Base-by-base conservation (phyloP, 495 filamentous ascomycete species). In the Chaetomium tenue region DNA sequence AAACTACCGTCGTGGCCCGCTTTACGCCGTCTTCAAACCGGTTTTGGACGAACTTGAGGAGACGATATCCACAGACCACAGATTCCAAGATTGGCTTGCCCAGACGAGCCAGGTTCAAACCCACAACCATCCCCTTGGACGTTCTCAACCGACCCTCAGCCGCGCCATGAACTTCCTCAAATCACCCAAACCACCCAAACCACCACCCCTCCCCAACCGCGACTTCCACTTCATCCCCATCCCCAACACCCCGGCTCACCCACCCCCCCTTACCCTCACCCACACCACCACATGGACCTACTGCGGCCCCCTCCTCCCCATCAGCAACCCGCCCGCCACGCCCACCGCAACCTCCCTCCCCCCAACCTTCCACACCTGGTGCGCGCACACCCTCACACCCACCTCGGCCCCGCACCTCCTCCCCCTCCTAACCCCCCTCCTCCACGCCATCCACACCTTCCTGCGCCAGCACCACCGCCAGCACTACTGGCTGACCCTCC, bases 401-500 rank as follows among this genome's bases (percentile, higher is more conserved):
- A 3, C 26, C 26, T 30, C 26, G 18, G 15, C 59, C 28, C 12
- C 59, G 18, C 37, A 20, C 23, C 59, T 61, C 15, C 47, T 53
- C 30, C 47, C 59, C 0, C 48, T 20, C 48, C 61, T 76, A 16
- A 58, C 70, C 51, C 72, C 71, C 7, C 66, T 75, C 47, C 64
- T 76, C 26, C 37, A 61, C 26, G 74, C 67, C 52, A 64, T 60
- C 53, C 70, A 74, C 59, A 51, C 63, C 20, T 61, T 72, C 53
- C 51, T 76, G 57, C 26, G 39, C 20, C 26, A 64, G 20, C 65
- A 69, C 50, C 65, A 60, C 42, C 60, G 72, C 9, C 61, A 67
- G 30, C 67, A 75, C 65, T 76, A 75, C 66, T 75, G 72, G 74
- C 58, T 76, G 42, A 74, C 72, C 3, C 66, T 76, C 63, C 74